Evolutionary conservation across 2,329 filamentous ascomycete genomes (phyloP), one percentile per base, ranked within the genome.

Genomic region (Fusarium azukiicola): DNA sequence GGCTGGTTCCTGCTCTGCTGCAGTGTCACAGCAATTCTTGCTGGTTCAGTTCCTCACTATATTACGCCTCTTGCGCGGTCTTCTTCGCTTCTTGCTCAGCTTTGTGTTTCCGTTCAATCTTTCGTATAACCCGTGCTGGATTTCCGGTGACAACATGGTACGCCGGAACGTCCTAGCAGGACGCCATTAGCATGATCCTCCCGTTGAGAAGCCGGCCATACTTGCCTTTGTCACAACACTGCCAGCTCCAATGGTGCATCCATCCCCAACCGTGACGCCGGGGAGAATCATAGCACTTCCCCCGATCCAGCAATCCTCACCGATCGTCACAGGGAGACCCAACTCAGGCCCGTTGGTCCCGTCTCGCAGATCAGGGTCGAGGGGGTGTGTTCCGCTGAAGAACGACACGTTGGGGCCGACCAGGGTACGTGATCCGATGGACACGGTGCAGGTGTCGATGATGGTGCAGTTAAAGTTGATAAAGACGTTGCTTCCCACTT

Each of bases 251-350:
- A 98, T 91, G 0, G 94, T 96, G 8, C 89, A 91, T 0, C 96
- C 96, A 71, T 91, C 90, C 1, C 97, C 96, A 78, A 98, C 95
- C 2, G 92, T 97, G 36, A 98, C 94, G 0, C 96, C 96, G 0
- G 96, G 94, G 56, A 97, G 88, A 23, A 98, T 92, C 32, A 90
- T 93, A 9, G 93, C 94, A 82, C 94, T 95, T 0, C 95, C 95
- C 2, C 94, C 96, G 42, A 97, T 87, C 96, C 96, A 96, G 87
- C 96, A 96, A 87, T 98, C 96, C 78, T 96, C 94, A 1, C 95
- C 96, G 69, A 98, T 93, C 46, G 89, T 91, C 76, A 98, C 96
- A 14, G 95, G 92, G 80, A 92, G 93, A 1, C 96, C 97, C 13
- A 88, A 83, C 85, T 98, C 97, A 0, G 96, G 96, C 0, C 96